A percentile compares a stretch with the other conserved stretches of the same genome.
phyloP scores from a whole-genome alignment of 2,329 filamentous ascomycete genomes.

The Sporothrix pseudoabietina region DNA sequence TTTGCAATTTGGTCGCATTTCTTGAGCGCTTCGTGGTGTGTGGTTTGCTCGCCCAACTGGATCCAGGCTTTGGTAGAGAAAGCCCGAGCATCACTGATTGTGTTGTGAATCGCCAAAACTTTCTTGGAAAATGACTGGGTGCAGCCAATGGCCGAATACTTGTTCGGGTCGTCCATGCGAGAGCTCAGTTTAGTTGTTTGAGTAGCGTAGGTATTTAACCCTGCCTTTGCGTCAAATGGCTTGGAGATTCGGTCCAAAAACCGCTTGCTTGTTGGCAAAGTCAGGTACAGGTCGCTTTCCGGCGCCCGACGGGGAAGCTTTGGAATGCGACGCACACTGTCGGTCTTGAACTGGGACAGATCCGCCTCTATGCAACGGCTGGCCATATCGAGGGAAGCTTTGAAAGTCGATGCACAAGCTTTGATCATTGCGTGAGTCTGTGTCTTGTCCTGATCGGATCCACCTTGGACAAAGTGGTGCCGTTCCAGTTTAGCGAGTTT shows the following conservation, averaged over 20 bases:
- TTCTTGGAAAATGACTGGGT: background rate
- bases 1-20: background rate
- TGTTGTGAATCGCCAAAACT: background rate
- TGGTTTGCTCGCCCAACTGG: too few relatives aligned
- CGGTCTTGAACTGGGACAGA: conserved; percentile 48
- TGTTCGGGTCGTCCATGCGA: background rate
- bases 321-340: conserved; percentile 45
- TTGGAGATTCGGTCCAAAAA: conserved; percentile 40
- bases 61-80: too few relatives aligned
- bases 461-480: background rate
- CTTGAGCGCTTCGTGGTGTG: too few relatives aligned
- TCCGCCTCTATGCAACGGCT: conserved; percentile 40
- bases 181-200: background rate
- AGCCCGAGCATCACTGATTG: too few relatives aligned
- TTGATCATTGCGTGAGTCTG: conserved; percentile 17
- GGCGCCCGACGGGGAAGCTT: conserved; percentile 46
- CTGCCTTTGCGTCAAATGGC: background rate
- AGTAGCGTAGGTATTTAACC: background rate
- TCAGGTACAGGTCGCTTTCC: conserved; percentile 41
- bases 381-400: conserved; percentile 33
- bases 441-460: conserved; percentile 38
- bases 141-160: background rate
- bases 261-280: conserved; percentile 46
- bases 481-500: conserved; percentile 60
- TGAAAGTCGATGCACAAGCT: background rate